Conservation (phyloP, 495 filamentous ascomycete genomes). For the Penicillium daleae region DNA sequence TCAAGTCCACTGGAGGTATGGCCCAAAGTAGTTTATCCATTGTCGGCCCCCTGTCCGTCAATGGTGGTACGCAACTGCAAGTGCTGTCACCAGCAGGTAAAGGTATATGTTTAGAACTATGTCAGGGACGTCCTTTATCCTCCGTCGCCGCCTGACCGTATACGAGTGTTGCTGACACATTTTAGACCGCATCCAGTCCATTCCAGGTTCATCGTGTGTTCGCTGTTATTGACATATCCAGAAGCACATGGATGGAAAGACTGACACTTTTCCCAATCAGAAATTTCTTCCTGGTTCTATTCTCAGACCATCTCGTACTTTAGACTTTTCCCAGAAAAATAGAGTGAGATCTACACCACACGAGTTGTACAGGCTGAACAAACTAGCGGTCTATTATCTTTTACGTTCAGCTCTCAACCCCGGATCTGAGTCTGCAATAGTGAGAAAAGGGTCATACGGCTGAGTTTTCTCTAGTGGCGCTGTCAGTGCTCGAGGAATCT, state of each 20-base stretch:
- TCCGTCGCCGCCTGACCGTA: conserved; percentile 7
- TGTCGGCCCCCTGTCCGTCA: background rate
- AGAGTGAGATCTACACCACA: background rate
- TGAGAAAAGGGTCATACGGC: conserved; percentile 31
- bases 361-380: conserved; percentile 28
- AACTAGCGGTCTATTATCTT: conserved; percentile 7
- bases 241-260: background rate
- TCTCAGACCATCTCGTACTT: background rate
- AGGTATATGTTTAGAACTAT: background rate
- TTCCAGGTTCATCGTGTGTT: background rate
- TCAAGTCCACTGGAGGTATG: background rate
- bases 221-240: background rate
- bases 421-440: conserved; percentile 29
- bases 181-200: conserved; percentile 1
- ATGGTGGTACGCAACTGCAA: conserved; percentile 25
- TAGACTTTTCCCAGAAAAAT: background rate
- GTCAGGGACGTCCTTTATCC: conserved; percentile 16
- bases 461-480: background rate
- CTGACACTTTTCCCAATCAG: background rate
- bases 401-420: conserved; percentile 22
- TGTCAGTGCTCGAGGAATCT: background rate
- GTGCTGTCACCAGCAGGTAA: conserved; percentile 23
- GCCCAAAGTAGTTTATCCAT: background rate
- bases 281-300: background rate
- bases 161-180: conserved; percentile 21